Conservation (phyloP, 1,284 basidiomycete species). For the Athelia sp. region DNA sequence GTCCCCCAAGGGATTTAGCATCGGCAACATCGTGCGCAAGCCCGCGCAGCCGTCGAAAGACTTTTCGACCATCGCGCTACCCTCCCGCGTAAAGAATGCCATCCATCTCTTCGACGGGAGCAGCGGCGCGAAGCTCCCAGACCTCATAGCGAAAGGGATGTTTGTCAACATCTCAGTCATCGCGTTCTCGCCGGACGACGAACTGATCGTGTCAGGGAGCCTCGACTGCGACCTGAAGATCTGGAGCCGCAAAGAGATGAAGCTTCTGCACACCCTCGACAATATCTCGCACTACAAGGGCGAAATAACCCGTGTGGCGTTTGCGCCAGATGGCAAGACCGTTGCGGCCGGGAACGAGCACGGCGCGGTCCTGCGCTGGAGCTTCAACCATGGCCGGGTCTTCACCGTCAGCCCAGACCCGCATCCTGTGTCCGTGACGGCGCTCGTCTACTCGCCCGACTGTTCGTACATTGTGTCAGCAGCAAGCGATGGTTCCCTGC, state of each 20-base stretch:
- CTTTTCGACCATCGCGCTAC: neutral
- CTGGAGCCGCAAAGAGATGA: neutral
- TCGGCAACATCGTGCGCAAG: neutral
- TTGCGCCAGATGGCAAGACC: neutral
- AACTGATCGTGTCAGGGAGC: neutral
- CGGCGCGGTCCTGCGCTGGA: neutral
- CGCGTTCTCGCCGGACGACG: neutral
- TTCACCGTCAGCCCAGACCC: neutral
- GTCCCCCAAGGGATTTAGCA: neutral
- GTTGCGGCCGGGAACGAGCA: neutral
- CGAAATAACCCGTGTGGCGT: neutral
- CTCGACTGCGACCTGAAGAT: neutral
- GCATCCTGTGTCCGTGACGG: neutral
- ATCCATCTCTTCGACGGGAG: neutral
- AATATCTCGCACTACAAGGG: neutral
- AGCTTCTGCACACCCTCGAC: neutral
- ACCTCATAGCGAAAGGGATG: neutral
- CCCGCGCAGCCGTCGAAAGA: neutral
- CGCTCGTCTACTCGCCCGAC: neutral
- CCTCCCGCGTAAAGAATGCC: neutral
- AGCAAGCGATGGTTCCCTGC: neutral
- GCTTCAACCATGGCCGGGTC: neutral
- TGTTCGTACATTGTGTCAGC: neutral
- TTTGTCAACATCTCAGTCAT: neutral
- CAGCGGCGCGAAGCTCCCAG: neutral